Evolutionary conservation across 441 rosid genomes (phyloP), one percentile per base, ranked within the genome.

Genomic region (Populus hybrid): DNA sequence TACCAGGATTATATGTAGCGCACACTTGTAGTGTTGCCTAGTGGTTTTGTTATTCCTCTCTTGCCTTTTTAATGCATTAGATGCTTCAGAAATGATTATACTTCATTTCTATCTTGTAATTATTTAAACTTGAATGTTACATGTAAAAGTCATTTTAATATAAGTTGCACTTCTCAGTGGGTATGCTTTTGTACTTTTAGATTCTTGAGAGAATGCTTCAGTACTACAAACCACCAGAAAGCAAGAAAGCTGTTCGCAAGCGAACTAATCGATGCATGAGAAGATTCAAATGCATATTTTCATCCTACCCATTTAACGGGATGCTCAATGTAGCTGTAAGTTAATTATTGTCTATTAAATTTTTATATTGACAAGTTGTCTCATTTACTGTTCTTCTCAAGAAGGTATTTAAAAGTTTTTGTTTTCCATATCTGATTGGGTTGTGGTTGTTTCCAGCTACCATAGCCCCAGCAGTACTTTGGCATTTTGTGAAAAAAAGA

Each of bases 311-410:
- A 26, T 87, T 82, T 81, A 82, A 86, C 83, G 99, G 97, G 77
- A 84, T 97, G 79, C 85, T 97, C 81, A 93, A 93, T 86, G 87
- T 94, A 75, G 98, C 97, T 84, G 99, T 97, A 89, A 97, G 98
- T 88, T 69, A 12, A 23, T 64, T 63, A 53, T 61, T 26, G 35
- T 70, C 57, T 23, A 70, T 64, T 64, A 68, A 38, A n/a, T 53
- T 66, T 9, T 67, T 63, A 16, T 46, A 1, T 8, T 61, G 35
- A 46, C 67, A 36, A 28, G 40, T 32, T 26, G 26, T 69, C 26
- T 10, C 2, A 3, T 63, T 73, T 30, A 20, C 1, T 64, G 21
- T 73, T 72, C 14, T 35, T 34, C 35, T 72, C 66, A 66, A 50
- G 16, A 72, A 24, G 21, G 20, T 34, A 26, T 10, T 67, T 32